These are phyloP conservation scores for Rhynchosporium secalis DNA, from an alignment of 2,329 filamentous ascomycete genomes.

Conservation along the genomic window DNA sequence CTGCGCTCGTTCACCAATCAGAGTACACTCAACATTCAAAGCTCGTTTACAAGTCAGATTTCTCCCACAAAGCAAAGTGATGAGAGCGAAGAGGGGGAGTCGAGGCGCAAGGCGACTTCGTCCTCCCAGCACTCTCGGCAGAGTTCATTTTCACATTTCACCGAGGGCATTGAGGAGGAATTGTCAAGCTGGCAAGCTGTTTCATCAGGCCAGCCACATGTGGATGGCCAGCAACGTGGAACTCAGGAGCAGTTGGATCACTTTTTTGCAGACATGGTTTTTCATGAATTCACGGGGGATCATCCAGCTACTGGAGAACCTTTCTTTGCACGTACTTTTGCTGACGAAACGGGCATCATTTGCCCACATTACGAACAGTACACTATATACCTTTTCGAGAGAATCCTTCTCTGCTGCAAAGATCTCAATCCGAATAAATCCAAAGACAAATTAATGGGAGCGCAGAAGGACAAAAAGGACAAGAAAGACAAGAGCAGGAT, in stretches of 20 bases:
- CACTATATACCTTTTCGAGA: conserved; percentile 96
- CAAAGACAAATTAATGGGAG: conserved; percentile 68
- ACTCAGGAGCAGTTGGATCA: conserved; percentile 12
- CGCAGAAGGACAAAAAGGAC: conserved; percentile 73
- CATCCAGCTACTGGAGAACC: conserved; percentile 21
- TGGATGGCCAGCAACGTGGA: conserved; percentile 15
- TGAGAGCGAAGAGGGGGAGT: neutral
- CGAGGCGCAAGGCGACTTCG: conserved; percentile 31
- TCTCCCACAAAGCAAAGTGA: conserved; percentile 4
- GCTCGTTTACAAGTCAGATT: conserved; percentile 8
- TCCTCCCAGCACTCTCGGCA: conserved; percentile 9
- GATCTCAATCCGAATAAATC: conserved; percentile 83
- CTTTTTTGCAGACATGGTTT: conserved; percentile 21
- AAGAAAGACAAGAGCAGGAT: conserved; percentile 74
- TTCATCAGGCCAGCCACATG: neutral
- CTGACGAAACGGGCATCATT: conserved; percentile 33
- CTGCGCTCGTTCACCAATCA: conserved; percentile 3
- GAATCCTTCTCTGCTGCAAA: conserved; percentile 95
- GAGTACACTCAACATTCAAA: conserved; percentile 3
- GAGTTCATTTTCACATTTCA: neutral
- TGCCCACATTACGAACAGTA: conserved; percentile 58
- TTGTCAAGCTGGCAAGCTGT: neutral
- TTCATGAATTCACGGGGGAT: conserved; percentile 21
- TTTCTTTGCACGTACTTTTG: conserved; percentile 26
- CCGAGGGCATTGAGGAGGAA: conserved; percentile 5